These are phyloP conservation scores for Arthrobotrys iridis DNA, from an alignment of 2,329 filamentous ascomycete species.

Conservation along the genomic window DNA sequence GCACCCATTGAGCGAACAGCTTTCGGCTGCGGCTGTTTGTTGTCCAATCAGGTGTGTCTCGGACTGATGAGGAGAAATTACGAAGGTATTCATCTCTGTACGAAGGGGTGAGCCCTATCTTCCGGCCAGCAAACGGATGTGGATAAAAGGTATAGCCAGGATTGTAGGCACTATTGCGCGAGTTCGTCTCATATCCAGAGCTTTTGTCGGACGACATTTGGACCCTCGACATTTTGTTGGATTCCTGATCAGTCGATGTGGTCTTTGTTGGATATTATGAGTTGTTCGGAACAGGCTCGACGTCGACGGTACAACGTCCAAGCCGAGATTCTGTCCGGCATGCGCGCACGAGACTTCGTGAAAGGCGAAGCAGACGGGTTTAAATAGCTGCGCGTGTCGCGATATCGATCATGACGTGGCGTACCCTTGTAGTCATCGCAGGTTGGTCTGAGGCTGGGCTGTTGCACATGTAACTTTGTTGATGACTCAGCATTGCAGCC, in stretches of 20 bases:
- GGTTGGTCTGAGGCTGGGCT: not conserved
- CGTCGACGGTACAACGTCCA: not conserved
- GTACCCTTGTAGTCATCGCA: not conserved
- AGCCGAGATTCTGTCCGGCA: too few relatives aligned
- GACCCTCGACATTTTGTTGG: too few relatives aligned
- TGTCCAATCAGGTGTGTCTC: not conserved
- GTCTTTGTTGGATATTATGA: not conserved
- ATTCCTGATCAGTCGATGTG: too few relatives aligned
- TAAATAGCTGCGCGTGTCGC: not conserved
- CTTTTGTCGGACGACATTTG: not conserved
- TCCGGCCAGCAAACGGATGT: not conserved
- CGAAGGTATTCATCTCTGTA: constrained; percentile 14
- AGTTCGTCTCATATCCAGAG: not conserved
- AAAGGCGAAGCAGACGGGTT: not conserved
- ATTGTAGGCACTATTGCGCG: not conserved
- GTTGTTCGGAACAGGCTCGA: too few relatives aligned
- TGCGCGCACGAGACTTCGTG: not conserved
- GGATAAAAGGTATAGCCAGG: not conserved
- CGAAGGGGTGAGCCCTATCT: not conserved
- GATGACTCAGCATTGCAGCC: too few relatives aligned
- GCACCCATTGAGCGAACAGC: not conserved
- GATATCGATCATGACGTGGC: not conserved
- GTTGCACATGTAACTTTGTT: too few relatives aligned
- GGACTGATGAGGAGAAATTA: not conserved
- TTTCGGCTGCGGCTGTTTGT: not conserved